These are phyloP conservation scores for Beauveria asiatica DNA, from an alignment of 2,329 filamentous ascomycete species.

Conservation along the genomic window DNA sequence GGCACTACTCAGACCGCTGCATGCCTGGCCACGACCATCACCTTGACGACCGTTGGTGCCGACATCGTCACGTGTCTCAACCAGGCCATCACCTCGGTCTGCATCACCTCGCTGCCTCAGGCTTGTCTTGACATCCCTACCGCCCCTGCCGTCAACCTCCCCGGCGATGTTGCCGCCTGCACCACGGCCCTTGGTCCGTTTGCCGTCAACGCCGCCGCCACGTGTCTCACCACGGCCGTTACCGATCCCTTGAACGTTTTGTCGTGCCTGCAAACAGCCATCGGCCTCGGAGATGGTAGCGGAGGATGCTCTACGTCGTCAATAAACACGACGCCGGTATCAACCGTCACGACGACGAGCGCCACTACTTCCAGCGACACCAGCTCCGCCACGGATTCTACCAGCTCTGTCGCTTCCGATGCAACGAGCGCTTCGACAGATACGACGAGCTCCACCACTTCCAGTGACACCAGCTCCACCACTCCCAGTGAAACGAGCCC, in stretches of 20 bases:
- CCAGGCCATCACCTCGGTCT: background rate
- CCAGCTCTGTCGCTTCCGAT: background rate
- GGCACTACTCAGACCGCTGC: background rate
- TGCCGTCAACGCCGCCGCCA: background rate
- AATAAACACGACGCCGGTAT: background rate
- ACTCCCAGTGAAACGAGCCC: background rate
- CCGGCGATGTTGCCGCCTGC: background rate
- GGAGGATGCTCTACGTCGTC: background rate
- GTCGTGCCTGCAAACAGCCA: background rate
- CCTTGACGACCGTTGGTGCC: background rate
- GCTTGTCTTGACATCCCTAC: background rate
- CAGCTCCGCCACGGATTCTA: background rate
- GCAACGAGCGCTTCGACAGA: background rate
- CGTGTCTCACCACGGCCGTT: background rate
- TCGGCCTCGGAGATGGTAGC: background rate
- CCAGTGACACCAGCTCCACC: background rate
- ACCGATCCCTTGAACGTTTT: background rate
- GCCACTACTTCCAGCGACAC: too few relatives aligned
- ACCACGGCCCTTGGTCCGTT: constrained; percentile 2
- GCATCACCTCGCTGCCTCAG: background rate
- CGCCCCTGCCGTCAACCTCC: background rate
- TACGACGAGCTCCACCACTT: background rate
- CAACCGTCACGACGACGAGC: background rate
- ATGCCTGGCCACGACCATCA: background rate
- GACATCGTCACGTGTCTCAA: background rate